Conservation (phyloP, 2,329 filamentous ascomycete genomes). For the Pyricularia pennisetigena region DNA sequence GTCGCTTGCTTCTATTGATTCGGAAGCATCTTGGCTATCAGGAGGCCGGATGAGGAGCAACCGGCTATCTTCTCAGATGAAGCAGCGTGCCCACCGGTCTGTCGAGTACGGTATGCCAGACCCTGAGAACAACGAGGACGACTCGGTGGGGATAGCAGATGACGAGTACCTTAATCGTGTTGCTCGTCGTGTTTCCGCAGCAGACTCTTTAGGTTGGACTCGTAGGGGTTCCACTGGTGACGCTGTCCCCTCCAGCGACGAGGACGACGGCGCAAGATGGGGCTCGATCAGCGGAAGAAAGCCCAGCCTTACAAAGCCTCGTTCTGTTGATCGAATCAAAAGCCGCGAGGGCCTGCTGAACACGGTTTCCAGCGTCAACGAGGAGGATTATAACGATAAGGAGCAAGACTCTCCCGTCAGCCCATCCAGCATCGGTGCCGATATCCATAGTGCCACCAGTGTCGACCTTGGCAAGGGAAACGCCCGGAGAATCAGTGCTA, state of each 20-base stretch:
- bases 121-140: conserved; percentile 46
- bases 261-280: conserved; percentile 41
- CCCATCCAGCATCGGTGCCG: conserved; percentile 14
- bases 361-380: conserved; percentile 25
- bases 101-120: conserved; percentile 28
- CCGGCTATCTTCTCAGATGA: conserved; percentile 31
- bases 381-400: conserved; percentile 15
- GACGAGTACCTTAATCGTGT: conserved; percentile 65
- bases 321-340: conserved; percentile 32
- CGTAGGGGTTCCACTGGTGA: conserved; percentile 36
- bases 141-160: conserved; percentile 48
- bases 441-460: conserved; percentile 57
- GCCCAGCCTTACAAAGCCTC: conserved; percentile 50
- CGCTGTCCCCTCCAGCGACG: conserved; percentile 48
- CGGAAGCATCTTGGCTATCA: conserved; percentile 91
- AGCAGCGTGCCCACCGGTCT: conserved; percentile 22
- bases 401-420: conserved; percentile 6
- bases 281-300: conserved; percentile 38
- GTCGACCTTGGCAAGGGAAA: conserved; percentile 58
- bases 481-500: conserved; percentile 63
- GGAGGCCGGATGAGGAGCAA: conserved; percentile 41
- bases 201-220: conserved; percentile 14
- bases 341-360: conserved; percentile 44
- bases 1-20: conserved; percentile 89
- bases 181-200: conserved; percentile 16